Base-by-base conservation (phyloP, 2,329 filamentous ascomycete species). In the Calonectria pauciramosa region DNA sequence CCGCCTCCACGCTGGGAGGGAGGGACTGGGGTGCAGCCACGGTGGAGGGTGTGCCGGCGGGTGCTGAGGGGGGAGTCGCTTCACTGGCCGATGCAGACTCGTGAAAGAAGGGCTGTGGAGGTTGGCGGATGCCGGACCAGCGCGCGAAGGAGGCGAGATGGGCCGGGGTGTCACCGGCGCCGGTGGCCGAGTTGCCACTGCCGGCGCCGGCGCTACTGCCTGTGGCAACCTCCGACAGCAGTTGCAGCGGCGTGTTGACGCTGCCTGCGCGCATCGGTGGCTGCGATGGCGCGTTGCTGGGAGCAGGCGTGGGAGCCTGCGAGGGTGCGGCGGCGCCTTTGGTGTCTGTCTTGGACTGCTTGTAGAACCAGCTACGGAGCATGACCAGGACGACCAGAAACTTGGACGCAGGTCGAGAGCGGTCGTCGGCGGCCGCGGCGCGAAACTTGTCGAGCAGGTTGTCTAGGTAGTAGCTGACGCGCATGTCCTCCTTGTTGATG, bases 341-440 rank as follows among this genome's bases (percentile, higher is more conserved):
- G 60, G 52, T 34, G 20, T 76, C 77, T 30, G 74, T 77, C 71
- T 86, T 85, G 67, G 83, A 84, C 73, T 90, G 88, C 77, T 91
- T 87, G 80, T 90, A 83, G 82, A 94, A 94, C 93, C 94, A 95
- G 32, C 89, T 90, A 52, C 91, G 91, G 32, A 96, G 85, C 92
- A 95, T 93, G 65, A 90, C 87, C 13, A 96, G 85, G 8, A 95
- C 92, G 73, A 94, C 88, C 3, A 94, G 87, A 76, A 96, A 96
- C 83, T 95, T 95, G 65, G 89, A 88, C 0, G 93, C 91, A 0
- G 93, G 91, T 1, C 93, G 89, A 56, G 91, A 94, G 73, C 89
- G 90, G 66, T 93, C 91, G 1, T 90, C 89, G 4, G 90, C 90
- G 0, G 93, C 93, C 0, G 92, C 89, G 49, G 89, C 88, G 72